Evolutionary conservation across 352 stramenopile genomes (phyloP).

Genomic region (Thraustochytrium striatum): DNA sequence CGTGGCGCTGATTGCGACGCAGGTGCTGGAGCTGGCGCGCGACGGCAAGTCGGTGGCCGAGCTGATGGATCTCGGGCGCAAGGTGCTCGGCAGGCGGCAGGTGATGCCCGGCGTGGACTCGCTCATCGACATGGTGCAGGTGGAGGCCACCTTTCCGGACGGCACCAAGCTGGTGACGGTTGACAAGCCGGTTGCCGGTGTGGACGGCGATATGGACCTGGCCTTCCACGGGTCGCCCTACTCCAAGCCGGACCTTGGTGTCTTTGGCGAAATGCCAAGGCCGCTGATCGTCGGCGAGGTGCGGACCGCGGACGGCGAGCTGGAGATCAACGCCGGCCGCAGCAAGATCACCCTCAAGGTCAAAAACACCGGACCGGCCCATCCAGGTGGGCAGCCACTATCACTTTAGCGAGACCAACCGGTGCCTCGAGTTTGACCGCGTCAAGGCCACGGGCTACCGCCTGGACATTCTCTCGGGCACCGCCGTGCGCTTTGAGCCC

Average conservation of each 20-base stretch:
- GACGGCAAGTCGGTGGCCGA: constrained; percentile 71
- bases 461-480: constrained; percentile 86
- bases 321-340: constrained; percentile 77
- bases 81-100: constrained; percentile 67
- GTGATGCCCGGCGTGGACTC: constrained; percentile 83
- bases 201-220: constrained; percentile 80
- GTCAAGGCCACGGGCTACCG: constrained; percentile 77
- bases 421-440: constrained; percentile 88
- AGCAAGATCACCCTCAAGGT: constrained; percentile 75
- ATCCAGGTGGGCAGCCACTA: constrained; percentile 92
- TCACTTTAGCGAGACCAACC: constrained; percentile 92
- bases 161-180: constrained; percentile 95
- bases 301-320: constrained; percentile 62
- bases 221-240: constrained; percentile 90
- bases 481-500: constrained; percentile 90
- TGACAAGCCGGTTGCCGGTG: constrained; percentile 79
- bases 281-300: constrained; percentile 59
- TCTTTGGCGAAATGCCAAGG: constrained; percentile 58
- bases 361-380: constrained; percentile 89
- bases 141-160: constrained; percentile 95
- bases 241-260: constrained; percentile 71
- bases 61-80: constrained; percentile 58
- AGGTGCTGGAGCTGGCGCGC: constrained; percentile 90
- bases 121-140: constrained; percentile 86
- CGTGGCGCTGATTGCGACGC: constrained; percentile 83